Evolutionary conservation across 257 asterid species (phyloP).

Genomic region (Salvia miltiorrhiza): DNA sequence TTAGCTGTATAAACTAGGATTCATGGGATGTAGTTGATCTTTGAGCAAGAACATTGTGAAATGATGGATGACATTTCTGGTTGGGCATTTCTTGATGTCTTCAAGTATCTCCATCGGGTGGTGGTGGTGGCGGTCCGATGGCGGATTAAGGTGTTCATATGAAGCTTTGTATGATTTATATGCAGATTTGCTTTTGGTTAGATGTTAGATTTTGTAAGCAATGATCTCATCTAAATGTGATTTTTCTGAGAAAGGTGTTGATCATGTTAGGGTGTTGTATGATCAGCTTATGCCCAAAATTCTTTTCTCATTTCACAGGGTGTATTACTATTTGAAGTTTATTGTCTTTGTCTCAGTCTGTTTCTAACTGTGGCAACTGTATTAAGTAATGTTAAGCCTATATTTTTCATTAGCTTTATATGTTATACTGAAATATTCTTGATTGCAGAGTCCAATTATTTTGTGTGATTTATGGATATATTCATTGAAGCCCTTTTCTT

Average conservation of each 20-base stretch:
- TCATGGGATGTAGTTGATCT: not conserved
- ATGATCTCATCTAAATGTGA: not conserved
- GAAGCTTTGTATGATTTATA: not conserved
- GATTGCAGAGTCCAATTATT: not conserved
- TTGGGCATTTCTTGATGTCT: not conserved
- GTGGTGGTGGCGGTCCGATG: not conserved
- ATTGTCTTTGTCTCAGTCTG: not conserved
- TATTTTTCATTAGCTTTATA: not conserved
- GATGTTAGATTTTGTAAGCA: constrained; percentile 11
- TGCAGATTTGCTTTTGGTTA: not conserved
- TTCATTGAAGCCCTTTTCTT: not conserved
- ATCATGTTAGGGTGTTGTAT: not conserved
- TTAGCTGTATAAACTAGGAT: constrained; percentile 18
- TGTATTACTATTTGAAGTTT: not conserved
- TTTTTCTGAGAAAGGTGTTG: not conserved
- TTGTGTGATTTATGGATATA: not conserved
- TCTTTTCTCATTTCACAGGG: not conserved
- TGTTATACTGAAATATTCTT: not conserved
- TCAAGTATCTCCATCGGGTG: not conserved
- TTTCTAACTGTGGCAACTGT: not conserved
- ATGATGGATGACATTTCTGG: constrained; percentile 1
- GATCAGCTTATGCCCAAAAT: not conserved
- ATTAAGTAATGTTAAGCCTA: not conserved
- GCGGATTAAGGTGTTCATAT: constrained; percentile 3
- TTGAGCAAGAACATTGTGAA: constrained; percentile 1